These are phyloP conservation scores for Ogataea philodendri DNA, from an alignment of 805 yeast genomes.

Conservation along the genomic window DNA sequence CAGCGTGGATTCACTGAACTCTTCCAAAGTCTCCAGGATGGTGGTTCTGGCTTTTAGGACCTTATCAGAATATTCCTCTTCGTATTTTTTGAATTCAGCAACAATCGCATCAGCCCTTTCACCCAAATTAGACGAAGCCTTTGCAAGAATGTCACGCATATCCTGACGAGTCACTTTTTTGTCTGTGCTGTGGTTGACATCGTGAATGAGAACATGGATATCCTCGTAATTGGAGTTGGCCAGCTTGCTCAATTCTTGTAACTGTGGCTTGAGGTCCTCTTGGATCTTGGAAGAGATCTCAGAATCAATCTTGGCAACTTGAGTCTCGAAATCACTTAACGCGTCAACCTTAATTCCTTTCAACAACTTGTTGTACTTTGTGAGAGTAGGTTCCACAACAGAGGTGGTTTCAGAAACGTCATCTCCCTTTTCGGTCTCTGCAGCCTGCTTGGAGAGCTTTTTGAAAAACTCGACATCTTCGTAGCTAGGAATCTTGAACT, in stretches of 20 bases:
- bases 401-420: slow-evolving; percentile 15
- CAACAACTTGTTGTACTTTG: slow-evolving; percentile 33
- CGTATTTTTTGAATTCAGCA: slow-evolving; percentile 29
- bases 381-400: slow-evolving; percentile 22
- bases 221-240: slow-evolving; percentile 29
- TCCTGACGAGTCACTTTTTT: slow-evolving; percentile 45
- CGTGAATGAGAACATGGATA: slow-evolving; percentile 26
- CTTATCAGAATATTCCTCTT: slow-evolving; percentile 34
- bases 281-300: slow-evolving; percentile 28
- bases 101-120: slow-evolving; percentile 34
- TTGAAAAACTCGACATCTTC: slow-evolving; percentile 27
- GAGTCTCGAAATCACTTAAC: slow-evolving; percentile 37
- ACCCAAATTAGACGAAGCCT: slow-evolving; percentile 32
- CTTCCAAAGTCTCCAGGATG: slow-evolving; percentile 66
- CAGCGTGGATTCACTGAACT: slow-evolving; percentile 67
- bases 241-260: slow-evolving; percentile 34
- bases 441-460: slow-evolving; percentile 16
- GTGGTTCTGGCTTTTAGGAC: slow-evolving; percentile 35
- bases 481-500: slow-evolving; percentile 29
- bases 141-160: slow-evolving; percentile 42
- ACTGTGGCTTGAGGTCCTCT: slow-evolving; percentile 33
- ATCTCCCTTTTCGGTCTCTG: slow-evolving; percentile 10
- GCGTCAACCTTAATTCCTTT: slow-evolving; percentile 40
- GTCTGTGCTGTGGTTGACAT: slow-evolving; percentile 25
- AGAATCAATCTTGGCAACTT: slow-evolving; percentile 33